phyloP scores from a whole-genome alignment of 148 eudicot genomes.

The Simmondsia chinensis region DNA sequence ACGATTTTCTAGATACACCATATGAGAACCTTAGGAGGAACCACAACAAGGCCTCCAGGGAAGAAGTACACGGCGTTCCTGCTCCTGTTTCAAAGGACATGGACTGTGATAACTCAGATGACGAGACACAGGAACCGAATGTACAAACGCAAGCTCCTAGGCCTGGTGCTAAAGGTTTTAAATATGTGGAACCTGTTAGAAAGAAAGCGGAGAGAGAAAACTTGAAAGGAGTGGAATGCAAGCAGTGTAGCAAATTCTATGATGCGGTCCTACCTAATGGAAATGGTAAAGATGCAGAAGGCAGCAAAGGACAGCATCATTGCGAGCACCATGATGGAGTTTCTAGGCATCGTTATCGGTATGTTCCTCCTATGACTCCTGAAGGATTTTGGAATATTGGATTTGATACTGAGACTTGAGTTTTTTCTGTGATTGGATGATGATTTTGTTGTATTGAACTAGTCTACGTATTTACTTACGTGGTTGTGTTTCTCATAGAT shows the following conservation, averaged over 20 bases:
- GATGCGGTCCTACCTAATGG: constrained; percentile 77
- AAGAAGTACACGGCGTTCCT: constrained; percentile 21
- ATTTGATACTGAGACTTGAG: constrained; percentile 65
- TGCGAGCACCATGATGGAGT: constrained; percentile 97
- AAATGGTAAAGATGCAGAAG: constrained; percentile 21
- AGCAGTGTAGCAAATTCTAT: constrained; percentile 89
- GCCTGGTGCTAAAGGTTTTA: constrained; percentile 46
- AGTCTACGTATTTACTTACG: too few relatives aligned
- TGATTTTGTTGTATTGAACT: too few relatives aligned
- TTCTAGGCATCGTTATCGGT: constrained; percentile 89
- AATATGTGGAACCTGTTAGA: constrained; percentile 81
- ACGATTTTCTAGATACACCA: constrained; percentile 96
- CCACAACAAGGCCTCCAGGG: constrained; percentile 34
- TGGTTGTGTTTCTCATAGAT: too few relatives aligned
- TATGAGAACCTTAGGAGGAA: constrained; percentile 61
- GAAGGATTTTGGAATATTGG: constrained; percentile 99
- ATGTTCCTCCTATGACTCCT: constrained; percentile 82
- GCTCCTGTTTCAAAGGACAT: constrained; percentile 24
- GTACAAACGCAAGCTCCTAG: constrained; percentile 21
- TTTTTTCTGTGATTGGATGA: too few relatives aligned
- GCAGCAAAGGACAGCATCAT: constrained; percentile 27
- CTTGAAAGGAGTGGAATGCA: constrained; percentile 82
- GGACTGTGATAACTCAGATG: constrained; percentile 47
- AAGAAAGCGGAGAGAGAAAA: constrained; percentile 73
- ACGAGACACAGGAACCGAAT: constrained; percentile 60